Evolutionary conservation across 805 yeast species (phyloP).

Genomic region (Candida nemodendra): DNA sequence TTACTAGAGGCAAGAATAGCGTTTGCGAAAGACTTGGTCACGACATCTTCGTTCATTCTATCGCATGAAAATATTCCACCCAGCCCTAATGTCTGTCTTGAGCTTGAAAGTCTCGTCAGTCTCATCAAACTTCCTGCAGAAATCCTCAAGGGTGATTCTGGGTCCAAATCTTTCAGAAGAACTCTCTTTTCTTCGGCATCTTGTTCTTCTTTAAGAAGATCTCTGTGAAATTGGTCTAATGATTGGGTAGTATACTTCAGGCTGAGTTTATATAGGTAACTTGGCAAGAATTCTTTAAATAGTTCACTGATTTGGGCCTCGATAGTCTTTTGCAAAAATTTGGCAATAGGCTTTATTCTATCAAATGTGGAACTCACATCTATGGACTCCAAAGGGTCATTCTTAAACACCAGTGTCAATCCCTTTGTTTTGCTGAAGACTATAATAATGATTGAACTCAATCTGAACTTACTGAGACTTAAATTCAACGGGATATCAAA

Average conservation of each 20-base stretch:
- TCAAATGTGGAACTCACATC: constrained; percentile 86
- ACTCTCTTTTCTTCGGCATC: constrained; percentile 37
- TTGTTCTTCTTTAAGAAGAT: constrained; percentile 32
- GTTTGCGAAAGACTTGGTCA: constrained; percentile 34
- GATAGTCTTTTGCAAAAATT: constrained; percentile 76
- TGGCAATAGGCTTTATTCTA: constrained; percentile 78
- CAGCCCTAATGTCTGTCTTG: constrained; percentile 79
- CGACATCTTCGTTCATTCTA: constrained; percentile 31
- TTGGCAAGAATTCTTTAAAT: constrained; percentile 81
- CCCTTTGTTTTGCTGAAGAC: constrained; percentile 83
- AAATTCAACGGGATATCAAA: constrained; percentile 79
- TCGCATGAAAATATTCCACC: constrained; percentile 38
- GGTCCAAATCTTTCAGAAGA: constrained; percentile 48
- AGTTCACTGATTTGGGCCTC: constrained; percentile 77
- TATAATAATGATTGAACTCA: constrained; percentile 79
- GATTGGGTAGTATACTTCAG: constrained; percentile 55
- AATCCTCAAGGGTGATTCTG: constrained; percentile 54
- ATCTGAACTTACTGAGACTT: constrained; percentile 65
- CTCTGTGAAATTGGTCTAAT: constrained; percentile 37
- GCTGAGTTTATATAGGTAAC: constrained; percentile 72
- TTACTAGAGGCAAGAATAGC: constrained; percentile 28
- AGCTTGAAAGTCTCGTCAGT: constrained; percentile 63
- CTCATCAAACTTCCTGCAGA: constrained; percentile 67
- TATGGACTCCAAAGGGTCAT: constrained; percentile 83
- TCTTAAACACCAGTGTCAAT: constrained; percentile 79